A percentile compares a stretch with the other conserved stretches of the same genome.
Conservation (phyloP, 108 stramenopile species). For the Aureococcus anophagefferens region DNA sequence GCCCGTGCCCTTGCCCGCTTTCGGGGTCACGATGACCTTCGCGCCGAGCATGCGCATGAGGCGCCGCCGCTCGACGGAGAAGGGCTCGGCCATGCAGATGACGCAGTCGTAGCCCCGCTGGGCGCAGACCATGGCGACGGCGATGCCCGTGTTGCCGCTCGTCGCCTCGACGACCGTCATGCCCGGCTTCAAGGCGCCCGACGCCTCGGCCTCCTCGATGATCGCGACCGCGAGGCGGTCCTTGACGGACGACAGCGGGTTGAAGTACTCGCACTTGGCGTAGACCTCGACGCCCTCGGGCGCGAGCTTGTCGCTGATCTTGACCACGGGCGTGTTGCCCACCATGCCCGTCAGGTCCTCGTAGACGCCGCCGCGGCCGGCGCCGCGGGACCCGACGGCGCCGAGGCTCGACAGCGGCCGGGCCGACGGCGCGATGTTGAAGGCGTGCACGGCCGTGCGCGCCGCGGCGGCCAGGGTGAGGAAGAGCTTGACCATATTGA, state of each 20-base stretch:
- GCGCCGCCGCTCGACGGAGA: constrained; percentile 49
- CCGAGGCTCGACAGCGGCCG: too few relatives aligned
- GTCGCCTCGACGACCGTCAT: constrained; percentile 85
- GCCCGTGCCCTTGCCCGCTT: constrained; percentile 45
- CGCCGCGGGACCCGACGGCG: too few relatives aligned
- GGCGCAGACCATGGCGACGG: constrained; percentile 53
- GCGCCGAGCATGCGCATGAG: constrained; percentile 62
- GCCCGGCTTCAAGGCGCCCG: constrained; percentile 67
- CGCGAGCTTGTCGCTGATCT: constrained; percentile 19
- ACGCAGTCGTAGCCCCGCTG: constrained; percentile 65
- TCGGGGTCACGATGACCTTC: constrained; percentile 42
- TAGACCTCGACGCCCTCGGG: constrained; percentile 55
- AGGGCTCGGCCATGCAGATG: constrained; percentile 58
- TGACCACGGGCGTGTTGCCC: constrained; percentile 1
- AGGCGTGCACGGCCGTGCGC: too few relatives aligned
- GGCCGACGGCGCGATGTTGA: too few relatives aligned
- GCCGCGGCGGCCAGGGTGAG: too few relatives aligned
- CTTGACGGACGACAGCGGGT: constrained; percentile 75
- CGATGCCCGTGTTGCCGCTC: constrained; percentile 89
- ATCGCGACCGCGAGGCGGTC: constrained; percentile 69
- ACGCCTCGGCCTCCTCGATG: constrained; percentile 69
- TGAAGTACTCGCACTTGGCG: constrained; percentile 69
- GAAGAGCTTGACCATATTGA: too few relatives aligned
- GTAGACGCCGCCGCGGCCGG: too few relatives aligned
- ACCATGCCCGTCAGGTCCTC: too few relatives aligned